Evolutionary conservation across 2,329 filamentous ascomycete species (phyloP), one percentile per base, ranked within the genome.

Genomic region (Claviceps arundinis): DNA sequence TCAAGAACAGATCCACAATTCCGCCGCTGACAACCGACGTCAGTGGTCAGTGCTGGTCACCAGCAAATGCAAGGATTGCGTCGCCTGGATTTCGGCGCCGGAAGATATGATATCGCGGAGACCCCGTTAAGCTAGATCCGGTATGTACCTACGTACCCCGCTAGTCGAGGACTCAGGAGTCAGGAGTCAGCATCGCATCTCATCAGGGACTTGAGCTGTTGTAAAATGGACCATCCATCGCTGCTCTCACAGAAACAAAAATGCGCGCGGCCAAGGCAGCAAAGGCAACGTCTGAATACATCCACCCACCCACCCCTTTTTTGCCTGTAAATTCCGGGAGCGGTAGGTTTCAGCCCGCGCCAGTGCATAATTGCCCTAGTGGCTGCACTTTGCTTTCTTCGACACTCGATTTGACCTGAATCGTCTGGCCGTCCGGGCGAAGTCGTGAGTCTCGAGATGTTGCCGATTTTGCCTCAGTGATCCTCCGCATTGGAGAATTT

Each of bases 341-440:
- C 58, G 59, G 60, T 59, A 60, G 58, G 59, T 58, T 57, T 53
- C 54, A 53, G 52, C 50, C 50, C 55, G 54, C 54, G 55, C 54
- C 54, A 52, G 53, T 30, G 8, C 8, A 30, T 30, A 30, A 30
- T 30, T 30, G 26, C 26, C 26, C 26, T 30, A 30, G 26, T 9
- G 26, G 26, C 26, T 30, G 26, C 26, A 30, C 26, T 30, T 30
- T 11, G 9, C 26, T 30, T 30, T 30, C 26, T 30, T 30, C 26
- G 26, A 30, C 26, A 30, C 26, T 30, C 26, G 26, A 9, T 30
- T 30, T 30, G 8, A 1, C 26, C 26, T 8, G 26, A 8, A 2
- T 26, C 26, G 26, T 8, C 26, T 26, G 26, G 26, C 26, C 26
- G 26, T 8, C 26, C 7, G 26, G 26, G 26, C 26, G 26, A 30